Base-by-base conservation (phyloP, 371 early-diverging fungal species). In the Saksenaea vasiformis region DNA sequence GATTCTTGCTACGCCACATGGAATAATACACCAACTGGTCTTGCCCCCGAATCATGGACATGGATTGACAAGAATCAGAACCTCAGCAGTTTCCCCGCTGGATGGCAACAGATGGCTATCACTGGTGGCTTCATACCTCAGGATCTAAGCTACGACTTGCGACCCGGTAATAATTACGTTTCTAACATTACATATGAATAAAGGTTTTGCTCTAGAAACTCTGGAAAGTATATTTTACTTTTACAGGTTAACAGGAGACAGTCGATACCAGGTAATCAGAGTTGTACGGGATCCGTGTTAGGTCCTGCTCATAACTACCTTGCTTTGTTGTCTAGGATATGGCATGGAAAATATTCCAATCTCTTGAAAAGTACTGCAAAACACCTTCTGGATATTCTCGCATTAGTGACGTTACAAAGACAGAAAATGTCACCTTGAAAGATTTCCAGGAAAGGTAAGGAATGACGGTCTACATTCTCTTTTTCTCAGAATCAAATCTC, bases 191-290 rank as follows among this genome's bases (percentile, higher is more conserved):
- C 0, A 27, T n/a, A 44, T 1, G 3, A 31, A 41, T 31, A 34
- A 28, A n/a, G 8, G 2, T 35, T 11, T 47, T 41, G n/a, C 36
- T 54, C 47, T 38, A 61, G 61, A 61, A 78, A 88, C 90, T 0
- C 64, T 93, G 31, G 95, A 94, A 73, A 86, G 88, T 57, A 68
- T 94, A 10, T 93, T 91, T 75, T 79, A 85, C 31, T 71, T 90
- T 62, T 93, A 84, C 64, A 82, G 93, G 7, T 66, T 91, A 31
- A 93, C 95, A 17, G 89, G 91, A 1, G 83, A 93, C 56, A 72
- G 72, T 36, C 76, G 69, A 39, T 93, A 87, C 59, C 86, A 91
- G 65, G 78, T 67, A 70, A 63, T 43, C 17, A 14, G 10, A 14
- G 37, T 24, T 7, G 5, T 44, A 15, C 7, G 31, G 8, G 27